These are phyloP conservation scores for Botrytis tulipae DNA, from an alignment of 2,329 filamentous ascomycete genomes.

Conservation along the genomic window DNA sequence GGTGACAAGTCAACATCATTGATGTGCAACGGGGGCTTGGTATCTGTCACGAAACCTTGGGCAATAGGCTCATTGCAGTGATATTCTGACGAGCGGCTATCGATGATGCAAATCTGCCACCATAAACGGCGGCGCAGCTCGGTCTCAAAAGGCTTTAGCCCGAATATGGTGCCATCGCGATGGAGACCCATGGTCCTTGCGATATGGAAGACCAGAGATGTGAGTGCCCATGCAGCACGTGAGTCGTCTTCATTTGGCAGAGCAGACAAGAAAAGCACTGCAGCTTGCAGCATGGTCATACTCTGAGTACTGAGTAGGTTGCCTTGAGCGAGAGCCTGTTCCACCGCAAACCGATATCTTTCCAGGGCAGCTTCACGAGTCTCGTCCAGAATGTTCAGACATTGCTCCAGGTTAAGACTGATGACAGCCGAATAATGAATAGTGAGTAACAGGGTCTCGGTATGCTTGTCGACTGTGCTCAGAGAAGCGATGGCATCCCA, in stretches of 20 bases:
- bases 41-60: not conserved
- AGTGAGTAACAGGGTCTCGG: conserved; percentile 68
- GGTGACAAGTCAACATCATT: conserved; percentile 7
- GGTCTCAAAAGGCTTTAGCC: conserved; percentile 10
- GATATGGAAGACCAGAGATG: conserved; percentile 49
- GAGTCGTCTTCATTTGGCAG: conserved; percentile 37
- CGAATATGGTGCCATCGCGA: conserved; percentile 39
- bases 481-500: not conserved
- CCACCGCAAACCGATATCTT: conserved; percentile 7
- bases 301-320: conserved; percentile 60
- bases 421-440: conserved; percentile 60
- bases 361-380: conserved; percentile 8
- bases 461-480: conserved; percentile 25
- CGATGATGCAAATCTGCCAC: conserved; percentile 14
- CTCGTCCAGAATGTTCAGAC: conserved; percentile 47
- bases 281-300: conserved; percentile 55
- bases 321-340: conserved; percentile 61
- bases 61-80: conserved; percentile 1
- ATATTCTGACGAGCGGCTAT: conserved; percentile 10
- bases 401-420: conserved; percentile 56
- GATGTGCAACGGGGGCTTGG: conserved; percentile 6
- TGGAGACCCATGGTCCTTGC: conserved; percentile 50
- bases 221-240: conserved; percentile 49
- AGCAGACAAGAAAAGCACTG: conserved; percentile 63
- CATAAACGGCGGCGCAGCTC: conserved; percentile 14